phyloP scores from a whole-genome alignment of 805 yeast species.

The Candida piceae region DNA sequence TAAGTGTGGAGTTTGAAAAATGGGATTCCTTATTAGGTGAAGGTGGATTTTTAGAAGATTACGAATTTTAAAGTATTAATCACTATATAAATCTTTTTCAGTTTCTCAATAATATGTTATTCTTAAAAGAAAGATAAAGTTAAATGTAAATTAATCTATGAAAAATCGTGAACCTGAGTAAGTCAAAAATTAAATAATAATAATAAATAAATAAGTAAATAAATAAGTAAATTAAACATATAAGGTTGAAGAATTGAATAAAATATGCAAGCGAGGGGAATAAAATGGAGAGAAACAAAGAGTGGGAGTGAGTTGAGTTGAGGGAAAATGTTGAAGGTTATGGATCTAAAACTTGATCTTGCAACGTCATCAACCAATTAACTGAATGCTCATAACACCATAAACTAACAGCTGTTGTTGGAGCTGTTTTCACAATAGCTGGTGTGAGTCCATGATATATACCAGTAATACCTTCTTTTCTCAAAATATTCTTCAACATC shows the following conservation, averaged over 20 bases:
- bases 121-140: too few relatives aligned
- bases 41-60: constrained; percentile 21
- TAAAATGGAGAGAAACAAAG: too few relatives aligned
- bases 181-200: too few relatives aligned
- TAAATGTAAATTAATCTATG: too few relatives aligned
- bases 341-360: background rate
- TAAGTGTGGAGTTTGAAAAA: constrained; percentile 72
- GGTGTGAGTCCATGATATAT: constrained; percentile 71
- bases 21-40: constrained; percentile 37
- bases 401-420: constrained; percentile 46
- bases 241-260: too few relatives aligned
- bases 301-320: too few relatives aligned
- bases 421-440: constrained; percentile 73
- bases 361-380: constrained; percentile 14
- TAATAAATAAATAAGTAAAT: background rate
- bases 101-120: too few relatives aligned
- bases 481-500: constrained; percentile 37
- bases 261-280: too few relatives aligned
- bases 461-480: constrained; percentile 58
- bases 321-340: background rate
- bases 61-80: constrained; percentile 12
- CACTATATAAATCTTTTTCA: too few relatives aligned
- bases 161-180: too few relatives aligned
- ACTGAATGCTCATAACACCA: constrained; percentile 30
- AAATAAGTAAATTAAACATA: too few relatives aligned